Evolutionary conservation across 1,284 basidiomycete species (phyloP), one percentile per base, ranked within the genome.

Genomic region (Pseudozyma thailandica): DNA sequence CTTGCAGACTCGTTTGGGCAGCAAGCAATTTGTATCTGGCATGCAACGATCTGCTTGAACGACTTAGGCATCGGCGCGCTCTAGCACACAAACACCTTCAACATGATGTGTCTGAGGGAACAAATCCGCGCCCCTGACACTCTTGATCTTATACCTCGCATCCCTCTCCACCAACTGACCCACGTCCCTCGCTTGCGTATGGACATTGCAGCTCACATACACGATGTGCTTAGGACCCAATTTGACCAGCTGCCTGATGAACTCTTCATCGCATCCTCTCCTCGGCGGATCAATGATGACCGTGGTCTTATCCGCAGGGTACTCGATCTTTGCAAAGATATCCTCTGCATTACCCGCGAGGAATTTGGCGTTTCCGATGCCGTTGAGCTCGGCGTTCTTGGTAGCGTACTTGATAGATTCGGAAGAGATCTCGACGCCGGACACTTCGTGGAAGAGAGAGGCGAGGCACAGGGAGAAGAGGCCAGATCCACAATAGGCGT

Each of bases 381-480:
- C 55, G 84, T 98, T 98, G 44, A 93, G 87, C 71, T 84, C 82
- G 0, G 92, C 92, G 76, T 97, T 98, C 66, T 85, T 86, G 73
- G 88, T 90, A 1, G 94, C 94, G 35, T 88, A 90, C 41, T 86
- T 86, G 83, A 98, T 94, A 6, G 91, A 90, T 71, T 91, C 88
- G 42, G 84, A 80, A 47, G 90, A 80, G 48, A 85, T 90, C 83
- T 98, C 95, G 64, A 98, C 93, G 1, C 95, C 95, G 0, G 91
- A 89, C n/a, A 97, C 89, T 28, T 86, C 86, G 35, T 86, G 82
- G 82, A 98, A 98, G 66, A 89, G 85, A 0, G 89, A 87, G 1
- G 92, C 90, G 43, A 98, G 89, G 10, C 90, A 90, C 84, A 98
- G 90, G 1, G 92, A 90, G 84, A 98, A 98, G 45, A 98, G 87